These are phyloP conservation scores for Corymbia citriodora DNA, from an alignment of 441 rosid species.

Conservation along the genomic window DNA sequence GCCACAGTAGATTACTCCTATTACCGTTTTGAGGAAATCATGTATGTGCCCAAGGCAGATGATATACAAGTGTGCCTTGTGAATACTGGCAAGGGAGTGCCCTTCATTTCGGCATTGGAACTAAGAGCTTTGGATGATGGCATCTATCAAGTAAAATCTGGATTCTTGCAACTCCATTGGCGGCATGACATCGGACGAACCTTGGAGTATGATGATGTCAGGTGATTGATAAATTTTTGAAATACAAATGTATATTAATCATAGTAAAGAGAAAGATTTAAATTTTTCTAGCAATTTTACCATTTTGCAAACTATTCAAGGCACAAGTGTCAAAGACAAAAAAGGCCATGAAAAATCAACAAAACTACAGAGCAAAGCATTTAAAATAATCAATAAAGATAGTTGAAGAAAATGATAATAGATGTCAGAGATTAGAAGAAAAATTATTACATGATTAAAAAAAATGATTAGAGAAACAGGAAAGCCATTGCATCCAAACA, in stretches of 20 bases:
- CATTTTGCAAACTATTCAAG: background rate
- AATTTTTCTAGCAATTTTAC: background rate
- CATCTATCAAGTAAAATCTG: background rate
- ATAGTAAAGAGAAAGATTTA: background rate
- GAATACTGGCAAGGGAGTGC: background rate
- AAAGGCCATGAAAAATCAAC: background rate
- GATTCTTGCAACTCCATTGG: background rate
- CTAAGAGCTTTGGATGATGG: background rate
- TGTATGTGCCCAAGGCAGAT: background rate
- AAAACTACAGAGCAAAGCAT: background rate
- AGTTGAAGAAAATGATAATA: background rate
- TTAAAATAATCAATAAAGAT: background rate
- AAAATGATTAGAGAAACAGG: background rate
- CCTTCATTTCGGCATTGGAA: background rate
- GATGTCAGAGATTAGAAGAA: background rate
- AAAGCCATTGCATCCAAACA: background rate
- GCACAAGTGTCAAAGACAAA: background rate
- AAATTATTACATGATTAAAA: background rate
- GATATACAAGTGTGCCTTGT: background rate
- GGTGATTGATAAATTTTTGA: background rate
- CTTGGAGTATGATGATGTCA: background rate
- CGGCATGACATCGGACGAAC: background rate
- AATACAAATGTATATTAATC: background rate
- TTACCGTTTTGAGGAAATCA: background rate
- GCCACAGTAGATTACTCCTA: background rate